A percentile compares a stretch with the other conserved stretches of the same genome.
Evolutionary conservation across 2,329 filamentous ascomycete genomes (phyloP).

Genomic region (Raffaelea ambrosiae): DNA sequence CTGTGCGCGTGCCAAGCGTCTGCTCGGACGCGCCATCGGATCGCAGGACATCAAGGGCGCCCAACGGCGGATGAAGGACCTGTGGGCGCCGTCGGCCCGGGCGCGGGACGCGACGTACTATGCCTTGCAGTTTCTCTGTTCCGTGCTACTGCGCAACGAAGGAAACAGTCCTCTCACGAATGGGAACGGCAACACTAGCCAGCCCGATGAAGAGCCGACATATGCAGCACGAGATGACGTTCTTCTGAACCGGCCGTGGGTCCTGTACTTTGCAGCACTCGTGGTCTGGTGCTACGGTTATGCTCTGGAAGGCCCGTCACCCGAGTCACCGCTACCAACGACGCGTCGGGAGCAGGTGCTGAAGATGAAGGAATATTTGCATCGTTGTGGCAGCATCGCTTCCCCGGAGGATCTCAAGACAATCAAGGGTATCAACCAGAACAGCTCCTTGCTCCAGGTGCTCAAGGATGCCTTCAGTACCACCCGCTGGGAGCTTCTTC

Average conservation of each 20-base stretch:
- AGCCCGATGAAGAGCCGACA: constrained; percentile 14
- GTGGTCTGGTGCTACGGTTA: constrained; percentile 95
- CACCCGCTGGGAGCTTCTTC: constrained; percentile 83
- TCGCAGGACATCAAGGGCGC: constrained; percentile 72
- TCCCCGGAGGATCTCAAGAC: constrained; percentile 70
- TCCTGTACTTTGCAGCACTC: constrained; percentile 83
- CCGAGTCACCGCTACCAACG: constrained; percentile 39
- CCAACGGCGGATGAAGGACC: constrained; percentile 73
- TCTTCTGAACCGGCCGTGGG: constrained; percentile 87
- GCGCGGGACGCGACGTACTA: constrained; percentile 90
- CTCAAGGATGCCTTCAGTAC: constrained; percentile 73
- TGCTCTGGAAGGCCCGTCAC: constrained; percentile 73
- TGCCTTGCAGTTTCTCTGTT: constrained; percentile 77
- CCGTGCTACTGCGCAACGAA: constrained; percentile 64
- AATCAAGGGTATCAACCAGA: constrained; percentile 71
- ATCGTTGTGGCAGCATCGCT: constrained; percentile 59
- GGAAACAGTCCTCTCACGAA: constrained; percentile 27
- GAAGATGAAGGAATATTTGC: constrained; percentile 74
- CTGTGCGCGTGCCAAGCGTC: constrained; percentile 76
- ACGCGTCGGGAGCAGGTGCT: constrained; percentile 58
- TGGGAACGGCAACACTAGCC: constrained; percentile 15
- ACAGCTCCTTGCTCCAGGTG: constrained; percentile 71
- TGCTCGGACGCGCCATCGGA: constrained; percentile 80
- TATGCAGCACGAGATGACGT: constrained; percentile 86
- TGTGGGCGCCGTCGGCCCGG: constrained; percentile 81